Evolutionary conservation across 257 asterid species (phyloP).

Genomic region (Salvia hispanica): DNA sequence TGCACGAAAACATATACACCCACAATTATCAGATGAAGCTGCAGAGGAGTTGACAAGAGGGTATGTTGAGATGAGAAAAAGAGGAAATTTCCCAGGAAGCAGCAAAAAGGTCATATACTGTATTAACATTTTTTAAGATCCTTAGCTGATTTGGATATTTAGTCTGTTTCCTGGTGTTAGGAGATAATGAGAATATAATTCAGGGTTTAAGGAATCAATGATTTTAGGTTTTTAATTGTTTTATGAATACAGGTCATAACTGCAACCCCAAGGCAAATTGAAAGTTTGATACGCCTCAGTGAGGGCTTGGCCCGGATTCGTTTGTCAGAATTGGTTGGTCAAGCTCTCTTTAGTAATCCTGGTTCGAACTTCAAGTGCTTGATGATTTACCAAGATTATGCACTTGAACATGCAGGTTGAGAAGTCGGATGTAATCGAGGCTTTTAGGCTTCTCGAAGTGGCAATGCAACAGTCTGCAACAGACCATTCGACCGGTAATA

Average conservation of each 20-base stretch:
- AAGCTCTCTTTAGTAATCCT: constrained; percentile 23
- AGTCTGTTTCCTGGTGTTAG: background rate
- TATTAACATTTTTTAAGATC: background rate
- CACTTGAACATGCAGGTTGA: constrained; percentile 61
- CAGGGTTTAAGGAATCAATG: background rate
- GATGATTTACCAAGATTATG: constrained; percentile 12
- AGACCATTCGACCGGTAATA: constrained; percentile 89
- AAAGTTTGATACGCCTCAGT: constrained; percentile 92
- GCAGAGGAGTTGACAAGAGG: constrained; percentile 95
- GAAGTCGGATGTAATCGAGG: constrained; percentile 78
- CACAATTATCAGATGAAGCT: constrained; percentile 93
- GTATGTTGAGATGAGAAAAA: constrained; percentile 95
- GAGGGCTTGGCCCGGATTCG: constrained; percentile 97
- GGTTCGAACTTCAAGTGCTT: constrained; percentile 22
- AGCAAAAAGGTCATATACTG: constrained; percentile 75
- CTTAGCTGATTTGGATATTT: background rate
- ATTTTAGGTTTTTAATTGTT: constrained; percentile 9
- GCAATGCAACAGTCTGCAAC: constrained; percentile 99
- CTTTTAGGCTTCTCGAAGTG: constrained; percentile 92
- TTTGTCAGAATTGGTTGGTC: constrained; percentile 84
- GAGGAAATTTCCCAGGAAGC: constrained; percentile 98
- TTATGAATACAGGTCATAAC: constrained; percentile 75
- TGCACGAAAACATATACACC: constrained; percentile 86
- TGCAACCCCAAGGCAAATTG: constrained; percentile 97
- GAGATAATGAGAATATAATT: constrained; percentile 13